These are phyloP conservation scores for Asterochloris sp. DNA, from an alignment of 139 green algal species.

Conservation along the genomic window DNA sequence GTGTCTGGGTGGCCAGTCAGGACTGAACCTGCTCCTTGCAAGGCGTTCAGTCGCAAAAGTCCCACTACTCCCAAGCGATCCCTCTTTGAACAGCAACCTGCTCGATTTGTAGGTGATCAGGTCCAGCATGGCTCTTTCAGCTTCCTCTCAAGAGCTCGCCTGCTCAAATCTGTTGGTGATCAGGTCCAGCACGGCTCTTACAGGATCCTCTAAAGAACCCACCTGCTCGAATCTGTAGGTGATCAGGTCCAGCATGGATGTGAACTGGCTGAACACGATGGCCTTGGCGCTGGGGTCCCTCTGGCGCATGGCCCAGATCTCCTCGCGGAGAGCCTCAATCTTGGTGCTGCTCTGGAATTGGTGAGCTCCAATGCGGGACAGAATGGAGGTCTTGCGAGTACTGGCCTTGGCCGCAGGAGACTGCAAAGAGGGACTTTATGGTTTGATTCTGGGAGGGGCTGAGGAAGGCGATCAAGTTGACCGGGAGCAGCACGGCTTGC, in stretches of 20 bases:
- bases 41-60: no score
- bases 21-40: no score
- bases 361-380: slow-evolving; percentile 62
- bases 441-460: neutral
- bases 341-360: slow-evolving; percentile 88
- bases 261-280: slow-evolving; percentile 96
- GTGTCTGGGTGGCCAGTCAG: no score
- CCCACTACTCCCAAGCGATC: no score
- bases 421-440: neutral
- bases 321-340: slow-evolving; percentile 88
- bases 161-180: slow-evolving; percentile 59
- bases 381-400: slow-evolving; percentile 57
- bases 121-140: no score
- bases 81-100: no score
- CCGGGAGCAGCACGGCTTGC: no score
- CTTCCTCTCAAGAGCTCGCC: slow-evolving; percentile 24
- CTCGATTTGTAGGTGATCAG: no score
- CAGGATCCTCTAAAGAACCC: neutral
- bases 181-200: no score
- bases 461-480: no score
- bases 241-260: slow-evolving; percentile 87
- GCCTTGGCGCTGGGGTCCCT: slow-evolving; percentile 76
- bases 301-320: slow-evolving; percentile 65
- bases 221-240: slow-evolving; percentile 75
- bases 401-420: neutral